Conservation (phyloP, 2,329 filamentous ascomycete genomes). For the Cladorrhinum sp. region DNA sequence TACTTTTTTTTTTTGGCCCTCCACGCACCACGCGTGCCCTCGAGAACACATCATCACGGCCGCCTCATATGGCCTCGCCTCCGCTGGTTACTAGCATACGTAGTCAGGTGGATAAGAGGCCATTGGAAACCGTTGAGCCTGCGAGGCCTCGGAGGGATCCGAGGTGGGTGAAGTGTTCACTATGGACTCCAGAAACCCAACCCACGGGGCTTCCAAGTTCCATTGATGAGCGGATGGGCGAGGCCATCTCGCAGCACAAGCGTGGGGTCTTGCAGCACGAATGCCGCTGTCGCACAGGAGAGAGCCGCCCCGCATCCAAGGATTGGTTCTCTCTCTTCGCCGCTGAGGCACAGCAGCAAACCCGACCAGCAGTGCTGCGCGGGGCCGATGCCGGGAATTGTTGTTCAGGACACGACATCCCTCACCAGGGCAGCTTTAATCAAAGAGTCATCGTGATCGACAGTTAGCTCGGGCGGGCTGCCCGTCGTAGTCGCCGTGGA, state of each 20-base stretch:
- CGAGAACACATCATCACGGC: background rate
- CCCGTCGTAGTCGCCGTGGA: slow-evolving; percentile 19
- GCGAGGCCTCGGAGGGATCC: slow-evolving; percentile 16
- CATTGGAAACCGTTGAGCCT: background rate
- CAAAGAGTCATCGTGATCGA: slow-evolving; percentile 16
- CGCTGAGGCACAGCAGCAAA: background rate
- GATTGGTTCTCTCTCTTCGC: background rate
- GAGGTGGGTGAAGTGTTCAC: background rate
- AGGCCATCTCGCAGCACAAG: background rate
- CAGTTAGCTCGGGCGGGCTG: slow-evolving; percentile 13
- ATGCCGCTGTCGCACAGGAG: slow-evolving; percentile 12
- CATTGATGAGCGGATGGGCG: background rate
- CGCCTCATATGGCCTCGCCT: background rate
- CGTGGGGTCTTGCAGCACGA: slow-evolving; percentile 4
- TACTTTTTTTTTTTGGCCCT: background rate
- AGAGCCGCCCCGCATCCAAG: background rate
- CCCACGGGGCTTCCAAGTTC: background rate
- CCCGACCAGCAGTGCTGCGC: background rate
- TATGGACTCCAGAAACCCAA: background rate
- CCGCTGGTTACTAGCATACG: background rate
- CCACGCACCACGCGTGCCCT: no score
- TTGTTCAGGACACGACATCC: background rate
- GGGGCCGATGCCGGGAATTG: background rate
- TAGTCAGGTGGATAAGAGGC: background rate
- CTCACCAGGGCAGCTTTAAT: background rate